Evolutionary conservation across 305 asterid species (phyloP).

Genomic region (Ilex paraguariensis): DNA sequence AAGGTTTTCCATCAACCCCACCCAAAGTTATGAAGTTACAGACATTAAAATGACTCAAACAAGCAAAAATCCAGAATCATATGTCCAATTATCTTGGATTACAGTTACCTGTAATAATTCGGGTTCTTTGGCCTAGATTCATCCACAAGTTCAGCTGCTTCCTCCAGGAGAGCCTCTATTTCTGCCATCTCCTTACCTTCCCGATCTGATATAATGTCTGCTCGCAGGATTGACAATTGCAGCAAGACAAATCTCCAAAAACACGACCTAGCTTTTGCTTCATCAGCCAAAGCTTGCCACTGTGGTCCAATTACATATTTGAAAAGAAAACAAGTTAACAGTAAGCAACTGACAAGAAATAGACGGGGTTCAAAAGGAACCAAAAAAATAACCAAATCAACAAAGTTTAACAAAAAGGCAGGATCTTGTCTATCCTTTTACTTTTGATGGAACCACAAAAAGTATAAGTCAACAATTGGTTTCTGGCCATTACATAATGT

Average conservation of each 20-base stretch:
- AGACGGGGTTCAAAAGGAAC: too few relatives aligned
- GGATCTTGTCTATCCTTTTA: too few relatives aligned
- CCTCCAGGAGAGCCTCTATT: slow-evolving; percentile 87
- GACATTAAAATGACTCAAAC: too few relatives aligned
- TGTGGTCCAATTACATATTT: slow-evolving; percentile 24
- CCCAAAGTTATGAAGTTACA: too few relatives aligned
- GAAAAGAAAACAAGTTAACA: slow-evolving; percentile 26
- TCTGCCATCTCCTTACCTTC: slow-evolving; percentile 80
- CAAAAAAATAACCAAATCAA: too few relatives aligned
- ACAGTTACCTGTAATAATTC: slow-evolving; percentile 82
- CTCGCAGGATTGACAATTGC: slow-evolving; percentile 60
- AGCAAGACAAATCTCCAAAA: slow-evolving; percentile 94
- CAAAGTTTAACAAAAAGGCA: too few relatives aligned
- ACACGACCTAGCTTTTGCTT: slow-evolving; percentile 73
- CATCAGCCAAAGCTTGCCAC: slow-evolving; percentile 89
- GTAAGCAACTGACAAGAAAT: slow-evolving; percentile 5
- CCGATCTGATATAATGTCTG: slow-evolving; percentile 65
- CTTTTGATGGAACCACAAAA: too few relatives aligned
- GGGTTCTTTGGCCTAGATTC: slow-evolving; percentile 75
- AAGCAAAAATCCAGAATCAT: too few relatives aligned
- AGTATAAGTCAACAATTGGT: too few relatives aligned
- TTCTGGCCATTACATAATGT: too few relatives aligned
- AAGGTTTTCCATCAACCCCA: too few relatives aligned
- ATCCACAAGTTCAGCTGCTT: slow-evolving; percentile 98
- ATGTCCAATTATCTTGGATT: neutral